phyloP scores from a whole-genome alignment of 176 grass and related monocot species.

The Ananas comosus region DNA sequence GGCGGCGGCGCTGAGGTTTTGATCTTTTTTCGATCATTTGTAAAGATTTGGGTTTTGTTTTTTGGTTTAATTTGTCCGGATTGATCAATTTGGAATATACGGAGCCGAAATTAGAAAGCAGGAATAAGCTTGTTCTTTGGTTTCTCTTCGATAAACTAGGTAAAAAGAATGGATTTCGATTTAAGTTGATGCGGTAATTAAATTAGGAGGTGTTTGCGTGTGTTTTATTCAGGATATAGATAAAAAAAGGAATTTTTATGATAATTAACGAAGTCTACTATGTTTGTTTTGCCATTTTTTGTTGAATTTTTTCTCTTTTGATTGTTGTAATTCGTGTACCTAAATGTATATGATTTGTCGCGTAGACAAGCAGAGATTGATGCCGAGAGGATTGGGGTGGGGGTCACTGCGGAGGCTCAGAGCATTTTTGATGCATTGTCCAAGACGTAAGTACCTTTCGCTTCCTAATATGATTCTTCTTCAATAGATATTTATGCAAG shows the following conservation, averaged over 20 bases:
- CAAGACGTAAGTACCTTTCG: slow-evolving; percentile 63
- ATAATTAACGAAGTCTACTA: no score
- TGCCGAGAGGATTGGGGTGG: slow-evolving; percentile 83
- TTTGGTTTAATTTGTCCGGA: slow-evolving; percentile 1
- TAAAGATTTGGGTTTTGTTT: not conserved
- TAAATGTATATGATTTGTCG: not conserved
- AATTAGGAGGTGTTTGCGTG: no score
- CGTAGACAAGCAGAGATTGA: slow-evolving; percentile 84
- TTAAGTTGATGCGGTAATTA: not conserved
- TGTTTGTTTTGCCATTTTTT: no score
- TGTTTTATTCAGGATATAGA: no score
- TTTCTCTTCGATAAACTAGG: not conserved
- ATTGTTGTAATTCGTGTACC: not conserved
- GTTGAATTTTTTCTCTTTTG: no score
- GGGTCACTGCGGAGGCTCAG: slow-evolving; percentile 89
- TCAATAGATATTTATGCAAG: no score
- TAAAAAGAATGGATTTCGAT: not conserved
- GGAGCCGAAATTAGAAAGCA: not conserved
- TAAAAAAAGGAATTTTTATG: no score
- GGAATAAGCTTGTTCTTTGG: no score
- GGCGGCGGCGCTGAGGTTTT: slow-evolving; percentile 70
- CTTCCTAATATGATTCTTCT: not conserved
- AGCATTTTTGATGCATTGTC: slow-evolving; percentile 86
- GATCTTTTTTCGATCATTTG: not conserved
- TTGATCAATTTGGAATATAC: slow-evolving; percentile 4